phyloP scores from a whole-genome alignment of 345 rosid genomes.

The Schrenkiella parvula region DNA sequence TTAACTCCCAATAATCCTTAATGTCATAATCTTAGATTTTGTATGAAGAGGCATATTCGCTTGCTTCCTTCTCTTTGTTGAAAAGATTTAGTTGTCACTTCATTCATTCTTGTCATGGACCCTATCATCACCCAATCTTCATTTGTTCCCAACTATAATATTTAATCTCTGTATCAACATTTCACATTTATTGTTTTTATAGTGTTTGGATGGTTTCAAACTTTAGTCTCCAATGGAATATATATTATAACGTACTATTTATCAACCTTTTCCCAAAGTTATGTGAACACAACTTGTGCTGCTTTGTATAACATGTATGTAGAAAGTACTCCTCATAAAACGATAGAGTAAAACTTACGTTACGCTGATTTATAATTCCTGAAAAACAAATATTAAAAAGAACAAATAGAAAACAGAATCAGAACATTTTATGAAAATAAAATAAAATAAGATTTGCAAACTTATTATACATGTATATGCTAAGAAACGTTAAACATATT shows the following conservation, averaged over 20 bases:
- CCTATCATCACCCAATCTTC: constrained; percentile 10
- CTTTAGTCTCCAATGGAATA: neutral
- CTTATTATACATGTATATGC: too few relatives aligned
- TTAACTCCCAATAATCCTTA: too few relatives aligned
- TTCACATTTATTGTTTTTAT: constrained; percentile 1
- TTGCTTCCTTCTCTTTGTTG: constrained; percentile 6
- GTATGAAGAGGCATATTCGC: constrained; percentile 14
- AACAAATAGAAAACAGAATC: too few relatives aligned
- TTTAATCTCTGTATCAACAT: constrained; percentile 6
- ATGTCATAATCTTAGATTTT: too few relatives aligned
- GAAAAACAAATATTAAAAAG: too few relatives aligned
- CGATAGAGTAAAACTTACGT: too few relatives aligned
- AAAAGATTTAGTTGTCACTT: constrained; percentile 30
- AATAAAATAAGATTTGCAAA: too few relatives aligned
- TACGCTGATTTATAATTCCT: too few relatives aligned
- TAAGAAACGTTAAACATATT: too few relatives aligned
- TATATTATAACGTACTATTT: neutral
- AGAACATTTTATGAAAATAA: too few relatives aligned
- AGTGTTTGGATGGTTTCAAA: neutral
- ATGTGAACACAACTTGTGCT: neutral
- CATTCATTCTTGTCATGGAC: constrained; percentile 22
- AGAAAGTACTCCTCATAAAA: neutral
- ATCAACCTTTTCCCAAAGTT: neutral
- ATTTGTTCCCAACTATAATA: constrained; percentile 26
- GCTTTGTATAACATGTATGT: constrained; percentile 11